These are phyloP conservation scores for Candida golubevii DNA, from an alignment of 805 yeast species.

Conservation along the genomic window DNA sequence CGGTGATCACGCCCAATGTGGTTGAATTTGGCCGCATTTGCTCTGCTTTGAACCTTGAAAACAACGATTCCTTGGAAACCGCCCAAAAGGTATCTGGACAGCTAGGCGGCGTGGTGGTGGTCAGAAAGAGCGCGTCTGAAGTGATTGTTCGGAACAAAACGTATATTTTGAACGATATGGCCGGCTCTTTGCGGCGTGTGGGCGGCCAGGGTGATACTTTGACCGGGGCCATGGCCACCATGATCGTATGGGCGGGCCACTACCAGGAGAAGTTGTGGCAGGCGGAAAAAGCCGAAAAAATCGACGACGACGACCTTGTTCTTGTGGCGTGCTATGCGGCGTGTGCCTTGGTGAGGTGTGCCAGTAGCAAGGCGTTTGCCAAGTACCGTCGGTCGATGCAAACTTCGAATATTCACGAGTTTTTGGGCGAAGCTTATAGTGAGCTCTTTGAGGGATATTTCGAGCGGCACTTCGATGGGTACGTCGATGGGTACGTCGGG, in stretches of 20 bases:
- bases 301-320: constrained; percentile 27
- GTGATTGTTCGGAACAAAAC: constrained; percentile 49
- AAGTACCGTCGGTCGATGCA: constrained; percentile 74
- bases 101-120: constrained; percentile 55
- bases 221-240: constrained; percentile 79
- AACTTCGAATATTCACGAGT: constrained; percentile 73
- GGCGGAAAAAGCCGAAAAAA: constrained; percentile 23
- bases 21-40: constrained; percentile 74
- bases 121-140: constrained; percentile 73
- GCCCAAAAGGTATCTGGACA: constrained; percentile 42
- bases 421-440: constrained; percentile 60
- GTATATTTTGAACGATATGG: constrained; percentile 38
- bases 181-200: constrained; percentile 75
- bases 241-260: constrained; percentile 74
- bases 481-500: not conserved
- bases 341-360: constrained; percentile 57
- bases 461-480: not conserved
- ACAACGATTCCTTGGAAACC: constrained; percentile 22
- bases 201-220: constrained; percentile 98
- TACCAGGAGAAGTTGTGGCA: constrained; percentile 61
- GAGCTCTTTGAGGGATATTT: constrained; percentile 32
- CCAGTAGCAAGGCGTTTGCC: constrained; percentile 61
- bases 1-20: constrained; percentile 84
- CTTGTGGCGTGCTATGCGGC: constrained; percentile 71
- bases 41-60: constrained; percentile 40